phyloP scores from a whole-genome alignment of 1,139 yeast genomes.

The Kodamaea sp. region DNA sequence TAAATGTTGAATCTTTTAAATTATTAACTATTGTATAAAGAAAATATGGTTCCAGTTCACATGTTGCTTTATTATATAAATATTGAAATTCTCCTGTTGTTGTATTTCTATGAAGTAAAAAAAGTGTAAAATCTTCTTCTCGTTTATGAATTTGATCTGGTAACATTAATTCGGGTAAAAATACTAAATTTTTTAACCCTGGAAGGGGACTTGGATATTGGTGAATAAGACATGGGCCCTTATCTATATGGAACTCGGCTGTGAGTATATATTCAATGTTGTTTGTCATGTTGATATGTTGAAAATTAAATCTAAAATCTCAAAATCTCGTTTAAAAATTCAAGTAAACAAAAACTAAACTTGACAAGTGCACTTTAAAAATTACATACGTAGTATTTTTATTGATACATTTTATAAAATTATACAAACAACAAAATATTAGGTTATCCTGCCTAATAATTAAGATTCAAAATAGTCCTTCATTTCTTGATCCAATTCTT shows the following conservation, averaged over 20 bases:
- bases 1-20: conserved; percentile 40
- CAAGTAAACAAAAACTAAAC: neutral
- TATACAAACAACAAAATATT: too few relatives aligned
- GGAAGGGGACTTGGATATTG: conserved; percentile 49
- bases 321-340: neutral
- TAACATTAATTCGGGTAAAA: conserved; percentile 57
- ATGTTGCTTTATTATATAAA: conserved; percentile 26
- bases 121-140: conserved; percentile 58
- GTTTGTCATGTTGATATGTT: conserved; percentile 10
- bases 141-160: conserved; percentile 62
- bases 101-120: conserved; percentile 43
- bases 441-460: too few relatives aligned
- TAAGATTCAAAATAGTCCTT: conserved; percentile 63
- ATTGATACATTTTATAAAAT: too few relatives aligned
- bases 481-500: conserved; percentile 92
- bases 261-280: conserved; percentile 46
- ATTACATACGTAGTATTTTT: too few relatives aligned
- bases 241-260: conserved; percentile 57
- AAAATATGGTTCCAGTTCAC: conserved; percentile 45
- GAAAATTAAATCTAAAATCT: neutral
- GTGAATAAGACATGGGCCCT: conserved; percentile 50
- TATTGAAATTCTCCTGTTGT: conserved; percentile 43
- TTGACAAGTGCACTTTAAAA: too few relatives aligned
- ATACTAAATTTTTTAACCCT: conserved; percentile 37
- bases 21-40: conserved; percentile 57